Base-by-base conservation (phyloP, 2,329 filamentous ascomycete genomes). In the Aspergillus latus region DNA sequence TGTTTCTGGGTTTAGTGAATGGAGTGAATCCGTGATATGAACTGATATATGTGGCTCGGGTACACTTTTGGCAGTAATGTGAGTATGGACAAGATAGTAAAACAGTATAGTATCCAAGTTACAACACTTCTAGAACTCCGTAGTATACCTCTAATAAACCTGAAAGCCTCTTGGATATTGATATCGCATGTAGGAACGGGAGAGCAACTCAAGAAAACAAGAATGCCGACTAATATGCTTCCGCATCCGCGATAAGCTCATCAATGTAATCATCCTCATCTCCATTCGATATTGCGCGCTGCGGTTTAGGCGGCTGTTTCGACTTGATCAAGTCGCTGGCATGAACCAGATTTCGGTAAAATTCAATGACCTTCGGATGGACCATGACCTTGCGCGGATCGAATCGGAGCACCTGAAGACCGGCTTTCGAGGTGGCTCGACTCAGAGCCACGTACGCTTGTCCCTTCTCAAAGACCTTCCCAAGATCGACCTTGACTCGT, bases 371-470 rank as follows among this genome's bases (percentile, higher is more conserved):
- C 65, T 86, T 86, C 1, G 90, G 87, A 69, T 99, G 94, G 2
- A 95, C 94, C 86, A 96, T 92, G 28, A 99, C 93, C 74, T 95
- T 97, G 59, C 78, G 82, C 63, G 90, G 89, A 66, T 97, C 89
- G 66, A 99, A 99, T 36, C 90, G 83, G 48, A 93, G 74, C 10
- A 99, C 92, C 69, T 96, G 91, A 15, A 99, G 77, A 0, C 94
- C 94, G 15, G 85, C 82, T 76, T 97, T 92, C 57, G 83, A 89
- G 1, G 91, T 96, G 11, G 94, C 94, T 74, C 94, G 89, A 78
- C 90, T 96, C 11, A 99, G 84, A 50, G 94, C 94, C 50, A 99
- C 94, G 69, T 99, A 99, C 4, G 94, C 94, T 73, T 99, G 94
- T 0, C 94, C 94, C 73, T 96, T 97, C 72, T 99, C 94, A 66